Percentiles rank a stretch among this genome's conserved stretches.
These are phyloP conservation scores for Argentina anserina DNA, from an alignment of 306 rosid genomes.

Conservation along the genomic window DNA sequence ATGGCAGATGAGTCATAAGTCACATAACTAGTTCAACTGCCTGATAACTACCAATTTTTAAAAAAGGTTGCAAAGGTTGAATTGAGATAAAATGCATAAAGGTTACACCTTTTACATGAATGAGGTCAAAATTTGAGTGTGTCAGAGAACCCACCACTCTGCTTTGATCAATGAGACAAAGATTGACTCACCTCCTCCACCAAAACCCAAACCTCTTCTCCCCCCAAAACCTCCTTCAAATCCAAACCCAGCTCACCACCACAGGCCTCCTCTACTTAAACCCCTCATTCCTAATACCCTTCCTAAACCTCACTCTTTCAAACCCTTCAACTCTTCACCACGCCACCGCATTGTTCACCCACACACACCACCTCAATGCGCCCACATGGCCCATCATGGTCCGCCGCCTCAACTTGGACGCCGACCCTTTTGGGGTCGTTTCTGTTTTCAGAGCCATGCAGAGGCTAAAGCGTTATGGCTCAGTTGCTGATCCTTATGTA, in stretches of 20 bases:
- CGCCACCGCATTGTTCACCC: slow-evolving; percentile 23
- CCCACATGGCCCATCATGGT: slow-evolving; percentile 25
- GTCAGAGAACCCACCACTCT: too few species aligned
- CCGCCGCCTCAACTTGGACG: slow-evolving; percentile 13
- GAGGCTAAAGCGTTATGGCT: slow-evolving; percentile 12
- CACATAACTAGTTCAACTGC: too few species aligned
- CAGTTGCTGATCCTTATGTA: slow-evolving; percentile 17
- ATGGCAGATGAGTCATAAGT: too few species aligned
- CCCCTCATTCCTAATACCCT: slow-evolving; percentile 13
- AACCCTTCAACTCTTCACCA: slow-evolving; percentile 7
- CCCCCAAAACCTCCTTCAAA: slow-evolving; percentile 17
- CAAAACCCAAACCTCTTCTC: slow-evolving; percentile 9
- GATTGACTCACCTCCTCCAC: slow-evolving; percentile 16
- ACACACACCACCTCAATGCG: slow-evolving; percentile 3
- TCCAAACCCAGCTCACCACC: slow-evolving; percentile 29
- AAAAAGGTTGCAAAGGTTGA: too few species aligned
- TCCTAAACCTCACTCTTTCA: slow-evolving; percentile 17
- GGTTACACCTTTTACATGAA: too few species aligned
- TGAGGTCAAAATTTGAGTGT: too few species aligned
- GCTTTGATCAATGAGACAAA: slow-evolving; percentile 9
- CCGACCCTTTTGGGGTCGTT: slow-evolving; percentile 20
- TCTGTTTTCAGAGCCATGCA: slow-evolving; percentile 17
- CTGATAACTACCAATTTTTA: too few species aligned
- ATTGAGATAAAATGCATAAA: too few species aligned
- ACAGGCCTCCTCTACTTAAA: slow-evolving; percentile 19